Percentiles rank a stretch among this genome's conserved stretches.
phyloP scores from a whole-genome alignment of 1,284 basidiomycete genomes.

The Lignosus rhinocerotis region DNA sequence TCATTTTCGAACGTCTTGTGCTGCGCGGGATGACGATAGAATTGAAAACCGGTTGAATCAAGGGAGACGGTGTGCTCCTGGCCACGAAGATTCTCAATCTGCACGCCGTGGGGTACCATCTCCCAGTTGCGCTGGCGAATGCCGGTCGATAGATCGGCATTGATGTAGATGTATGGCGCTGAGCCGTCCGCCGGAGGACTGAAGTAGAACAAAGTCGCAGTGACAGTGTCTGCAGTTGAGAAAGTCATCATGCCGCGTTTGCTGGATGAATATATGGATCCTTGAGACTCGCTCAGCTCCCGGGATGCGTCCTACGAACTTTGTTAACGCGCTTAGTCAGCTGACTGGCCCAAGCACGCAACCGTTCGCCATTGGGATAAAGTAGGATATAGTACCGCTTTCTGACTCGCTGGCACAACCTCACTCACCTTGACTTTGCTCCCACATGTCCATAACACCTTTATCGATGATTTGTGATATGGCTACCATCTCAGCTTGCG shows the following conservation, averaged over 20 bases:
- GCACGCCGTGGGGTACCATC: slow-evolving; percentile 30
- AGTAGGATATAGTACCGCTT: background rate
- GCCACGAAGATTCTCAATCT: slow-evolving; percentile 59
- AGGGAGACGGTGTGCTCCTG: slow-evolving; percentile 48
- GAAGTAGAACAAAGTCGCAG: slow-evolving; percentile 34
- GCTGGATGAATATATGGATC: background rate
- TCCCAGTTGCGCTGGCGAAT: slow-evolving; percentile 27
- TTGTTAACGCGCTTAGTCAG: slow-evolving; percentile 2
- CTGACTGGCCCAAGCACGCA: slow-evolving; percentile 10
- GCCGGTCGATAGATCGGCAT: slow-evolving; percentile 26
- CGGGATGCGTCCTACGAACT: background rate
- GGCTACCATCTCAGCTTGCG: no score
- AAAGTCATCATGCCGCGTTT: slow-evolving; percentile 10
- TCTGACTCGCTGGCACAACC: no score
- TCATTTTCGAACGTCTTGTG: slow-evolving; percentile 49
- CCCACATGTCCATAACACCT: no score
- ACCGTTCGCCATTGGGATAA: background rate
- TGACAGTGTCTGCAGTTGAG: slow-evolving; percentile 22
- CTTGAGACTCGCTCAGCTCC: background rate
- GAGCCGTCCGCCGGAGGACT: slow-evolving; percentile 35
- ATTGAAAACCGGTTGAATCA: slow-evolving; percentile 60
- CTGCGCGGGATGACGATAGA: slow-evolving; percentile 40
- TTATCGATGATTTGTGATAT: no score
- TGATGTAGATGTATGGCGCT: slow-evolving; percentile 31
- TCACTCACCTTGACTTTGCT: no score